phyloP scores from a whole-genome alignment of 164 flowering plant species.

The Umbilicus rupestris region DNA sequence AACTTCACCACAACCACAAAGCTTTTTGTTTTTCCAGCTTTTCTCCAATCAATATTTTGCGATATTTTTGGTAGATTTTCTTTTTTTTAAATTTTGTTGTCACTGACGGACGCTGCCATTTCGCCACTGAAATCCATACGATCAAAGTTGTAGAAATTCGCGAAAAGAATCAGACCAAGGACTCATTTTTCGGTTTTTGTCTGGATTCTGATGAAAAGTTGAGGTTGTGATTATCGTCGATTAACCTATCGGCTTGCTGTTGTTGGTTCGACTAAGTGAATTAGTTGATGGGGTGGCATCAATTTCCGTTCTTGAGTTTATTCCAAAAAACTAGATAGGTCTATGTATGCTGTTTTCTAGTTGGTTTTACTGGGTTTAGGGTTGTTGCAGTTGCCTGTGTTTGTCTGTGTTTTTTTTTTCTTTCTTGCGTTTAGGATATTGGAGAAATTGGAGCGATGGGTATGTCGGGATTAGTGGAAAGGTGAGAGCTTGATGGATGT shows the following conservation, averaged over 20 bases:
- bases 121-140: background rate
- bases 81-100: background rate
- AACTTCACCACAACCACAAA: background rate
- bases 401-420: background rate
- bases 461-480: background rate
- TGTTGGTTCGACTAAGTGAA: background rate
- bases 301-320: background rate
- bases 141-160: background rate
- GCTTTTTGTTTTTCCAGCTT: background rate
- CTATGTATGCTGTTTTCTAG: background rate
- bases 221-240: background rate
- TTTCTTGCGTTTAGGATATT: background rate
- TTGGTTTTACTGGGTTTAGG: background rate
- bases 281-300: background rate
- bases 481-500: background rate
- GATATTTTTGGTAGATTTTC: background rate
- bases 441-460: background rate
- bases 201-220: background rate
- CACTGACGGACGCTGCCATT: background rate
- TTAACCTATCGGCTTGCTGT: background rate
- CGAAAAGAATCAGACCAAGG: background rate
- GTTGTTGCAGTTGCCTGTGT: background rate
- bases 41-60: slow-evolving; percentile 1
- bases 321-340: background rate
- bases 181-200: background rate